Conservation (phyloP, 768 basidiomycete species). For the Leccinum longicurvipes region DNA sequence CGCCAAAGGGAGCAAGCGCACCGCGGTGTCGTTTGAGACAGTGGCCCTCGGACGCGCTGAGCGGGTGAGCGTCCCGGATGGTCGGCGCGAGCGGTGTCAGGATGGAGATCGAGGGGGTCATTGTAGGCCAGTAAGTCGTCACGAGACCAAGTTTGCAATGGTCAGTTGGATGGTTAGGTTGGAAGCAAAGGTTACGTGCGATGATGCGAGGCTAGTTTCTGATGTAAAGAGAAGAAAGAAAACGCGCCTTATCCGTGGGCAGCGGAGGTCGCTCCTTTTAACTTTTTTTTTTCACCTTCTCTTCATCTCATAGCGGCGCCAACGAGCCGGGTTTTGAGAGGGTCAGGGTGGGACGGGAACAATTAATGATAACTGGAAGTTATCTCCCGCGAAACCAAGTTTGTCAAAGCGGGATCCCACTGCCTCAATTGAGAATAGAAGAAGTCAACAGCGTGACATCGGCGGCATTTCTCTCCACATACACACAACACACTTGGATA, state of each 20-base stretch:
- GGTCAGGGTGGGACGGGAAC: constrained; percentile 2
- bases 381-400: not conserved
- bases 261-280: not conserved
- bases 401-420: not conserved
- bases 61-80: not conserved
- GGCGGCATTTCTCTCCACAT: no score
- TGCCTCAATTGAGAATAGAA: constrained; percentile 1
- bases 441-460: not conserved
- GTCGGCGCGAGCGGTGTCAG: not conserved
- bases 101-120: constrained; percentile 9
- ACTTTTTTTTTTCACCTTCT: not conserved
- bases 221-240: no score
- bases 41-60: not conserved
- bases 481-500: no score
- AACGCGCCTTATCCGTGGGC: not conserved
- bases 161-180: not conserved
- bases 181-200: not conserved
- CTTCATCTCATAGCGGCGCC: constrained; percentile 2
- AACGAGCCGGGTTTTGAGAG: not conserved
- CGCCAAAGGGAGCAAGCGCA: not conserved
- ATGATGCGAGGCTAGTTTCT: not conserved
- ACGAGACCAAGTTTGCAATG: not conserved
- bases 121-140: not conserved
- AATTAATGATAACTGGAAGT: not conserved
- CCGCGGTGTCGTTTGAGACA: constrained; percentile 1